Evolutionary conservation across 1,139 yeast genomes (phyloP), one percentile per base, ranked within the genome.

Genomic region (Wickerhamomyces sp.): DNA sequence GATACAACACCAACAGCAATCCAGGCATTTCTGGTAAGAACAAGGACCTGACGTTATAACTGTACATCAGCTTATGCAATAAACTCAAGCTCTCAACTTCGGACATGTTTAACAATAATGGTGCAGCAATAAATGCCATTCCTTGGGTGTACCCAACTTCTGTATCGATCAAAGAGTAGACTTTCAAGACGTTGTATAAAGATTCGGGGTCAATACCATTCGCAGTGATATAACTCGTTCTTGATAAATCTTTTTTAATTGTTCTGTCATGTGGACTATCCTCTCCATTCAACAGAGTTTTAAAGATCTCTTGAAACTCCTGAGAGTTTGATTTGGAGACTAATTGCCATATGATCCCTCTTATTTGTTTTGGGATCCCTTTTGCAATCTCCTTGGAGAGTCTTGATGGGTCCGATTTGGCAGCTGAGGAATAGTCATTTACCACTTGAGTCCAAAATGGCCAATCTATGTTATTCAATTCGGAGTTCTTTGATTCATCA

Each of bases 121-220:
- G 97, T 8, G 87, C 88, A 0, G 87, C 75, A 30, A 91, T 75
- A 52, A 91, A 89, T 2, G 93, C 95, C 96, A 91, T 87, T 6
- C 98, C 97, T 58, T 91, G 97, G 1, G 96, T 91, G 55, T 91
- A 91, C 0, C 98, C 98, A 26, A 91, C 96, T 38, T 88, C 96
- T 1, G 86, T 80, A 54, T 91, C 97, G 57, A 78, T 83, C 34
- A 87, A 62, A 16, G 93, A 78, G 59, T 89, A 91, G 0, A 89
- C 89, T 54, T 84, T 85, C 45, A 91, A 75, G 23, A 91, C 80
- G 41, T 78, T 77, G 55, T 68, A 84, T 26, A 91, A 62, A 31
- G 86, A 78, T 30, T 72, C 78, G 42, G 72, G 74, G 27, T 70
- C 70, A 23, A 77, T 75, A 17, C 65, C 65, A 25, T 65, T 60